Evolutionary conservation across 768 basidiomycete species (phyloP).

Genomic region (Tylopilus balloui): DNA sequence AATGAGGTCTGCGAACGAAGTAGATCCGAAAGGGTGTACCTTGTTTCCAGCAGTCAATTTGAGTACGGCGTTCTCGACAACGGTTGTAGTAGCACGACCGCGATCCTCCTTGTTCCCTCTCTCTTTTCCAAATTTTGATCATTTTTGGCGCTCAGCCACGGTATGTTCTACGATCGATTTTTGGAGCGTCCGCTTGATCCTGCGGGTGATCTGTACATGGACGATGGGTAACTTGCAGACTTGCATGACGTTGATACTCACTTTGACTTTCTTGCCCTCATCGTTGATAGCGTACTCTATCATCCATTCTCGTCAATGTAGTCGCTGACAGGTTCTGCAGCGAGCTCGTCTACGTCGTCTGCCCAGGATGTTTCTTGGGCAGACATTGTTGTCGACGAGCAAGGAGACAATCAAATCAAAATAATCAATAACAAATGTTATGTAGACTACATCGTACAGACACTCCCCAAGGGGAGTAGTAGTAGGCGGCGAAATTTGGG

Average conservation of each 20-base stretch:
- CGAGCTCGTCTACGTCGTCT: slow-evolving; percentile 79
- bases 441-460: no score
- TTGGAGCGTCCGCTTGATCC: slow-evolving; percentile 80
- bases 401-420: slow-evolving; percentile 16
- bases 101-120: slow-evolving; percentile 84
- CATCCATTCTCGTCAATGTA: slow-evolving; percentile 82
- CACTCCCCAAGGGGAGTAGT: no score
- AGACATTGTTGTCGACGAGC: slow-evolving; percentile 17
- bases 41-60: slow-evolving; percentile 63
- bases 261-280: slow-evolving; percentile 93
- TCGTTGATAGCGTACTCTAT: slow-evolving; percentile 84
- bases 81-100: slow-evolving; percentile 89
- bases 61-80: slow-evolving; percentile 69
- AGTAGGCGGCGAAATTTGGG: no score
- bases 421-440: slow-evolving; percentile 17
- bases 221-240: not conserved
- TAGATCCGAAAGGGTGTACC: slow-evolving; percentile 33
- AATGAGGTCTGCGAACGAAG: not conserved
- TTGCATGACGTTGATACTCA: slow-evolving; percentile 24
- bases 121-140: slow-evolving; percentile 92
- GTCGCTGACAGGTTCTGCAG: slow-evolving; percentile 50
- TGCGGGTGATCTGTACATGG: slow-evolving; percentile 66
- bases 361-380: slow-evolving; percentile 75
- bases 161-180: slow-evolving; percentile 91
- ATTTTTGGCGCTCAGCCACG: slow-evolving; percentile 90